Percentiles rank a stretch among this genome's conserved stretches.
Conservation (phyloP, 164 flowering plant genomes). For the Annona cherimola region DNA sequence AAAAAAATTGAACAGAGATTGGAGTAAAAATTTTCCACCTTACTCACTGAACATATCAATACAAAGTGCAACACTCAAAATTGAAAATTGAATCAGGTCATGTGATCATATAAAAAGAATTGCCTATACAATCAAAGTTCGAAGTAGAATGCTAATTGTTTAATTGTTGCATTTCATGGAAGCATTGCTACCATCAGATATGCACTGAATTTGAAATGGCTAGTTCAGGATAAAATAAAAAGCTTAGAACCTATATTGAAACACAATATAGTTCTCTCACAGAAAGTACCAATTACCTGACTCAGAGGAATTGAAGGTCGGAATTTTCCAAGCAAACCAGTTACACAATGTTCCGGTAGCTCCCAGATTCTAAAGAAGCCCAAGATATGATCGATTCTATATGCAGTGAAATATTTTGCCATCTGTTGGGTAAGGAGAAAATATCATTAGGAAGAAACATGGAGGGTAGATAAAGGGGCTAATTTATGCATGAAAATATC, state of each 20-base stretch:
- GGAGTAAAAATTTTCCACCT: neutral
- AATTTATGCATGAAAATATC: neutral
- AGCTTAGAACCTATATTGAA: neutral
- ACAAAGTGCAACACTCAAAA: neutral
- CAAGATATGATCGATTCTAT: conserved; percentile 92
- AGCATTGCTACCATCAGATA: neutral
- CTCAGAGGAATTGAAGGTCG: conserved; percentile 93
- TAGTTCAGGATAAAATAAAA: neutral
- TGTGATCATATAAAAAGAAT: neutral
- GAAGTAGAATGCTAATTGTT: too few relatives aligned
- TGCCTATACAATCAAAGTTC: too few relatives aligned
- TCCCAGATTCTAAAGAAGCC: conserved; percentile 99
- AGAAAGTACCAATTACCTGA: conserved; percentile 43
- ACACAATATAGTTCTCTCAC: neutral
- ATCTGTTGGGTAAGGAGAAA: conserved; percentile 41
- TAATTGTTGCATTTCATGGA: too few relatives aligned
- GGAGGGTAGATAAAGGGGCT: neutral
- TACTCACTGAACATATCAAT: neutral
- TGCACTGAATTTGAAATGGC: neutral
- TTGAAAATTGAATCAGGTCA: neutral
- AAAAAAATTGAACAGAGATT: neutral
- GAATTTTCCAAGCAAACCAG: conserved; percentile 89
- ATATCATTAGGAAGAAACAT: neutral
- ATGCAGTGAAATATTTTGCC: conserved; percentile 94
- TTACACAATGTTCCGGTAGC: conserved; percentile 89